Evolutionary conservation across 179 eudicot species (phyloP), one percentile per base, ranked within the genome.

Genomic region (Beta lomatogona): DNA sequence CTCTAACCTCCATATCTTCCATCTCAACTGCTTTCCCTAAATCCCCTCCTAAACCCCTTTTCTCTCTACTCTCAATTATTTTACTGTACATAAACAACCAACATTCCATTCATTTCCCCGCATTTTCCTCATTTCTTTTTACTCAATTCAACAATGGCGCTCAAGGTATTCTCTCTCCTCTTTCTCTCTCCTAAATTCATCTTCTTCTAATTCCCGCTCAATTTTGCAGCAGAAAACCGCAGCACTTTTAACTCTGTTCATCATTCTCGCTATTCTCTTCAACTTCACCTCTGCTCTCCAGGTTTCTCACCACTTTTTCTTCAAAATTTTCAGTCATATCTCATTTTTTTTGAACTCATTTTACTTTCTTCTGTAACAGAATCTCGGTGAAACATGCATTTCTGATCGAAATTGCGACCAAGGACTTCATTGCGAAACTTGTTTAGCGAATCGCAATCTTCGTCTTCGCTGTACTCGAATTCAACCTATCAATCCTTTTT

Each of bases 371-470:
- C 8, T 9, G 19, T 36, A 4, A 65, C 81, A 48, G 60, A 84
- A 93, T 92, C 79, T 85, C 36, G 97, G 97, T 74, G 67, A 82
- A 58, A 88, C 87, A 1, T 95, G 98, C 86, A 71, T 84, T 3
- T 16, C 83, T 16, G 77, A 88, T 72, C 79, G 75, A 22, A 87
- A 83, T 65, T 95, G 99, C 83, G 89, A 87, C 61, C 15, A 82
- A 16, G 99, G 99, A 16, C 86, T 91, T 72, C 98, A 92, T 67
- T 95, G 99, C 73, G 94, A 92, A 72, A 89, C 97, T 21, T 95
- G 99, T 76, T 19, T 87, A 41, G 95, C 94, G 0, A 82, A 90
- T 22, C 88, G 89, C 22, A 86, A 85, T 36, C 36, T 87, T 28
- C 93, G 91, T 21, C 91, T 97, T 65, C 91, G 95, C 1, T 95